A percentile compares a stretch with the other conserved stretches of the same genome.
Evolutionary conservation across 176 grass and related monocot species (phyloP).

Genomic region (Microstegium vimineum): DNA sequence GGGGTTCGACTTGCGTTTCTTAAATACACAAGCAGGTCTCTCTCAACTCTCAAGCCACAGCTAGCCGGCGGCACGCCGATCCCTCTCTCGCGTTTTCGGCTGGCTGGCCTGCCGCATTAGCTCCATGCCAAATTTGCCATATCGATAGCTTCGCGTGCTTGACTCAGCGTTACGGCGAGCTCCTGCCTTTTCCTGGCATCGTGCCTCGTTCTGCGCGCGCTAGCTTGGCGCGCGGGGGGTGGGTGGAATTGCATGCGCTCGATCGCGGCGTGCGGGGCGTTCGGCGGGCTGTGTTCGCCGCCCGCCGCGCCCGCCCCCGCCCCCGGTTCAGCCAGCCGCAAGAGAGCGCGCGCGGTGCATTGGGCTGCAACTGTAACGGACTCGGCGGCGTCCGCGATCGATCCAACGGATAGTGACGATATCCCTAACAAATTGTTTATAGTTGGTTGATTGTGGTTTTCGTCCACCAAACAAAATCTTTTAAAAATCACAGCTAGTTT

Average conservation of each 20-base stretch:
- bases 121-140: not conserved
- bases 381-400: too few relatives aligned
- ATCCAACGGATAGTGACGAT: not conserved
- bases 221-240: too few relatives aligned
- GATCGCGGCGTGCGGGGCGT: not conserved
- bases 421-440: not conserved
- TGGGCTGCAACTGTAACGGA: not conserved
- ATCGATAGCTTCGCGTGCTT: not conserved
- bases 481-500: not conserved
- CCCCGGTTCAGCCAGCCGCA: not conserved
- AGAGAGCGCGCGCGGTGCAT: not conserved
- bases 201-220: not conserved
- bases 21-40: too few relatives aligned
- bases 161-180: not conserved
- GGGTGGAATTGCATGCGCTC: not conserved
- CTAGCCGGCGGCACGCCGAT: too few relatives aligned
- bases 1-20: not conserved
- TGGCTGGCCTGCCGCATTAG: not conserved
- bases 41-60: not conserved
- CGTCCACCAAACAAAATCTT: not conserved
- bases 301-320: not conserved
- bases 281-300: not conserved
- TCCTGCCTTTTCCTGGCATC: not conserved
- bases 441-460: not conserved
- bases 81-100: too few relatives aligned